Evolutionary conservation across 768 basidiomycete genomes (phyloP).

Genomic region (Tricholoma matsutake): DNA sequence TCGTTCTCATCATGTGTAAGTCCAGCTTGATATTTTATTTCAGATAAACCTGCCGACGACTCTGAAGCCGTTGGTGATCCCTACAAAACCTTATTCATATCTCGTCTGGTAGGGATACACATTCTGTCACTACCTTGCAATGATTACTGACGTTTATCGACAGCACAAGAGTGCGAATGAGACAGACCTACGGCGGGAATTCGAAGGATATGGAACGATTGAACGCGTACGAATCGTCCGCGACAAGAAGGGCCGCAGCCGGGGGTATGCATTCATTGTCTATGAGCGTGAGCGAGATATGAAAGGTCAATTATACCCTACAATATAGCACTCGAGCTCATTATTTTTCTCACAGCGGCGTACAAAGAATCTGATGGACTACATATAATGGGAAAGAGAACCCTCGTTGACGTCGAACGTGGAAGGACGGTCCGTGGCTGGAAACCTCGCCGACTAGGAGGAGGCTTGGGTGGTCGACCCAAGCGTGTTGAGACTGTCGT

Average conservation of each 20-base stretch:
- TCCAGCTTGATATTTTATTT: conserved; percentile 11
- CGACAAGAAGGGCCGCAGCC: conserved; percentile 82
- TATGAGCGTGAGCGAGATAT: conserved; percentile 98
- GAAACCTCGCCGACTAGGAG: conserved; percentile 95
- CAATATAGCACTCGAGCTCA: conserved; percentile 12
- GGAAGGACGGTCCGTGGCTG: conserved; percentile 97
- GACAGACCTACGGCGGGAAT: conserved; percentile 89
- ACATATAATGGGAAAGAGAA: conserved; percentile 93
- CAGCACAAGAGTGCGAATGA: conserved; percentile 93
- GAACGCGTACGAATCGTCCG: conserved; percentile 92
- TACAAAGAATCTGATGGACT: conserved; percentile 99
- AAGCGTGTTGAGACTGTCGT: conserved; percentile 60
- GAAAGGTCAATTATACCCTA: conserved; percentile 68
- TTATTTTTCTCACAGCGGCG: conserved; percentile 52
- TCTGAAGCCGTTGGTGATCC: conserved; percentile 91
- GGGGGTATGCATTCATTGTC: conserved; percentile 96
- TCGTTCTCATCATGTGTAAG: background rate
- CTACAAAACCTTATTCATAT: conserved; percentile 97
- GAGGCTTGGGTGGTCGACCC: conserved; percentile 98
- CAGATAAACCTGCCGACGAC: conserved; percentile 94
- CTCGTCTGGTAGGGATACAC: conserved; percentile 62
- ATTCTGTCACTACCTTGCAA: conserved; percentile 13
- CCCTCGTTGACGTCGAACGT: conserved; percentile 96
- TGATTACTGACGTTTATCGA: conserved; percentile 12
- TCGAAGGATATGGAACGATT: conserved; percentile 92